Evolutionary conservation across 2,329 filamentous ascomycete genomes (phyloP).

Genomic region (Huntiella bhutanensis): DNA sequence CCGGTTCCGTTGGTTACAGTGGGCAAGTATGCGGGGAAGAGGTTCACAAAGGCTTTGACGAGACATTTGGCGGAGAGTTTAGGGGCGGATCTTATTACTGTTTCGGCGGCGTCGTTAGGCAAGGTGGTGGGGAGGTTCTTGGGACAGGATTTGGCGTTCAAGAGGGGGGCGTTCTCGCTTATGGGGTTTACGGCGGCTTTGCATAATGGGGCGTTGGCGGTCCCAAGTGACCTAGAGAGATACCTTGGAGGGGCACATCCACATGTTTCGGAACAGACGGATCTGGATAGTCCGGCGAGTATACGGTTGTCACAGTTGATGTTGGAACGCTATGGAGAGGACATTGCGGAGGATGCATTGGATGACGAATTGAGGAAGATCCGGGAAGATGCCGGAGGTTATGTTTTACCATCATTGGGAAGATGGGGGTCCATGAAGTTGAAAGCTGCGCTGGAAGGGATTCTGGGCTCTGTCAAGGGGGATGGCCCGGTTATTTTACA

Average conservation of each 20-base stretch:
- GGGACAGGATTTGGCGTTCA: slow-evolving; percentile 36
- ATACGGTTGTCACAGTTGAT: slow-evolving; percentile 5
- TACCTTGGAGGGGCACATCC: slow-evolving; percentile 8
- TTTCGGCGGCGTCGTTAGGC: slow-evolving; percentile 53
- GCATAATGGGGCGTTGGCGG: slow-evolving; percentile 30
- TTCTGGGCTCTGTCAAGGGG: slow-evolving; percentile 27
- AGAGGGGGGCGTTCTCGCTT: slow-evolving; percentile 29
- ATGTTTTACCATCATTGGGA: slow-evolving; percentile 21
- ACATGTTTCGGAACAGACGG: slow-evolving; percentile 17
- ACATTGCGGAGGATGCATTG: slow-evolving; percentile 14
- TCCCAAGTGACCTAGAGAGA: slow-evolving; percentile 16
- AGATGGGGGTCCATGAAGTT: slow-evolving; percentile 46
- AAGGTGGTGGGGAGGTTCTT: slow-evolving; percentile 51
- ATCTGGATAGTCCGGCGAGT: slow-evolving; percentile 13
- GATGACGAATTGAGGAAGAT: slow-evolving; percentile 28
- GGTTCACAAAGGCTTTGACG: slow-evolving; percentile 31
- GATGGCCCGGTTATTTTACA: slow-evolving; percentile 46
- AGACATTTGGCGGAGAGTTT: slow-evolving; percentile 41
- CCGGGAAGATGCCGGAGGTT: slow-evolving; percentile 19
- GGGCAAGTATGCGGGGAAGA: slow-evolving; percentile 22
- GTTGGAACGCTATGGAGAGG: slow-evolving; percentile 7
- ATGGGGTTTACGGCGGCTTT: slow-evolving; percentile 38
- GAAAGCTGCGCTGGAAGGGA: slow-evolving; percentile 34
- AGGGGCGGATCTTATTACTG: slow-evolving; percentile 44
- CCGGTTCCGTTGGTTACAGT: slow-evolving; percentile 22